Evolutionary conservation across 768 basidiomycete genomes (phyloP).

Genomic region (Lentinula boryana): DNA sequence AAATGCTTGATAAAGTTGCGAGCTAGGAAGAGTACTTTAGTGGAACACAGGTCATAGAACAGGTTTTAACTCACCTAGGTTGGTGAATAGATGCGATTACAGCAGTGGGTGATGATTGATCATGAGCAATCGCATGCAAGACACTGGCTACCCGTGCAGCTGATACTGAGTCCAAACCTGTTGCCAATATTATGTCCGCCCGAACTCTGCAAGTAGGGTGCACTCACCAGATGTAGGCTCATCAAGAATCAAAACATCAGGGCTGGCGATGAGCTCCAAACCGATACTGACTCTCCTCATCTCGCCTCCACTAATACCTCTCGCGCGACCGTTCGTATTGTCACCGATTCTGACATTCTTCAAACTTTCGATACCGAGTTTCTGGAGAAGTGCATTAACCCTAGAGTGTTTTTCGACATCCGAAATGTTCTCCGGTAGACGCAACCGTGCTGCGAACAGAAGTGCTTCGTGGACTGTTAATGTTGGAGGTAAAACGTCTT

Average conservation of each 20-base stretch:
- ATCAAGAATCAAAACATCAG: constrained; percentile 82
- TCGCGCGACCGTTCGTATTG: constrained; percentile 56
- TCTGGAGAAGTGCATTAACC: constrained; percentile 67
- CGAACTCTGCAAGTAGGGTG: constrained; percentile 6
- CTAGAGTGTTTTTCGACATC: constrained; percentile 56
- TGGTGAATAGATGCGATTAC: constrained; percentile 88
- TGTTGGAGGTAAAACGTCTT: constrained; percentile 74
- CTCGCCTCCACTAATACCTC: constrained; percentile 91
- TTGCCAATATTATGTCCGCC: background rate
- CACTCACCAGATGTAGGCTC: constrained; percentile 65
- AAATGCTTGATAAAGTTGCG: constrained; percentile 81
- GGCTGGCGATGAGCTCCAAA: constrained; percentile 78
- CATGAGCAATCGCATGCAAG: constrained; percentile 69
- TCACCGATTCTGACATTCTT: constrained; percentile 68
- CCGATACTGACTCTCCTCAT: constrained; percentile 89
- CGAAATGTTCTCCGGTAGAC: constrained; percentile 69
- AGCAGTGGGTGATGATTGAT: constrained; percentile 62
- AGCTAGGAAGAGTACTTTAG: constrained; percentile 33
- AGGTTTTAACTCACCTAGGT: constrained; percentile 48
- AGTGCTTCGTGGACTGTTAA: constrained; percentile 81
- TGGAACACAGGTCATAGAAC: background rate
- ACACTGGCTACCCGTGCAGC: constrained; percentile 77
- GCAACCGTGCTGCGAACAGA: constrained; percentile 79
- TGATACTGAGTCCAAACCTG: constrained; percentile 83
- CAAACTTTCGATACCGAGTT: constrained; percentile 69